Conservation (phyloP, 1,139 yeast species). For the Zygosaccharomyces sapae region DNA sequence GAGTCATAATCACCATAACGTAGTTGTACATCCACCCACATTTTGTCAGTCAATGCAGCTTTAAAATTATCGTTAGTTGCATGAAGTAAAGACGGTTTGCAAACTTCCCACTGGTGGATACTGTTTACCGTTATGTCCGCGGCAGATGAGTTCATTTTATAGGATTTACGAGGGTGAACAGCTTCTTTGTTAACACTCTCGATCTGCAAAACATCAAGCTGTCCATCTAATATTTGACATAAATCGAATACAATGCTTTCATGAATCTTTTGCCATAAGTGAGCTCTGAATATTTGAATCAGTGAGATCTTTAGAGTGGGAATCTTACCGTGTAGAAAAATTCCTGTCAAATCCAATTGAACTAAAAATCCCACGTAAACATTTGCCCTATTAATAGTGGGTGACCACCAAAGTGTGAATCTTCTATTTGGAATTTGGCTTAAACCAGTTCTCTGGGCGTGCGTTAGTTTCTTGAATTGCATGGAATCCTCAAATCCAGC, state of each 20-base stretch:
- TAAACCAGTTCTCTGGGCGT: conserved; percentile 95
- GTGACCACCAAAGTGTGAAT: conserved; percentile 99
- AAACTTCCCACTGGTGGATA: conserved; percentile 77
- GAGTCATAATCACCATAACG: conserved; percentile 97
- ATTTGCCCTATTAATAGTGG: conserved; percentile 95
- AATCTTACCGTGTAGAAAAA: conserved; percentile 93
- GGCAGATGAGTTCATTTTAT: conserved; percentile 92
- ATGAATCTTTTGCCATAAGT: conserved; percentile 98
- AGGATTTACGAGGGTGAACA: conserved; percentile 94
- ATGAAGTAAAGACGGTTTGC: conserved; percentile 74
- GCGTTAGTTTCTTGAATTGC: conserved; percentile 89
- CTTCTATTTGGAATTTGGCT: conserved; percentile 97
- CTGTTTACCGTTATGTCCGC: conserved; percentile 84
- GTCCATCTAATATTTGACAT: conserved; percentile 87
- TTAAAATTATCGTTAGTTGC: conserved; percentile 53
- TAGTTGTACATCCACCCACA: conserved; percentile 93
- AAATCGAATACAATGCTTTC: conserved; percentile 91
- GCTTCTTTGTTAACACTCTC: conserved; percentile 87
- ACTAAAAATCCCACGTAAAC: conserved; percentile 97
- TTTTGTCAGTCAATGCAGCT: conserved; percentile 52
- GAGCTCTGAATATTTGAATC: conserved; percentile 95
- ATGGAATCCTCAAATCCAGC: conserved; percentile 95
- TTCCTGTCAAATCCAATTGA: conserved; percentile 93
- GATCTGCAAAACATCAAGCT: conserved; percentile 75
- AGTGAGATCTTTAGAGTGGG: conserved; percentile 94